Conservation (phyloP, 1,284 basidiomycete species). For the Peniophora sp. region DNA sequence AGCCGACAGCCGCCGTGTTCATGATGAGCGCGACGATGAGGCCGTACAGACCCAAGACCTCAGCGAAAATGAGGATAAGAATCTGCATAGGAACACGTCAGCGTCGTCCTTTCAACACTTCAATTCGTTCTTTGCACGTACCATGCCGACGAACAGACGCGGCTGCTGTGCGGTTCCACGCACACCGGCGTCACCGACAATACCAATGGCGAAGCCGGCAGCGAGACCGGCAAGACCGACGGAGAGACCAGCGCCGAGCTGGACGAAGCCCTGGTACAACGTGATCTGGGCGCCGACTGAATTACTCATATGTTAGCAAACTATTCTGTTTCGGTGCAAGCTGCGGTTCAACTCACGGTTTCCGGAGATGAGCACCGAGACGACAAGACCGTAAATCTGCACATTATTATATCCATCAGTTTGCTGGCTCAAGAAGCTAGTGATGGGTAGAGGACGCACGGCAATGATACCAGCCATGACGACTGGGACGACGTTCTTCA, state of each 20-base stretch:
- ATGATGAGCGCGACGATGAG: conserved; percentile 89
- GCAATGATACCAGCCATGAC: conserved; percentile 99
- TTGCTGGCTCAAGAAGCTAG: background rate
- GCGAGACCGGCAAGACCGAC: conserved; percentile 87
- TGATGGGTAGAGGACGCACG: conserved; percentile 36
- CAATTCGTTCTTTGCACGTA: conserved; percentile 20
- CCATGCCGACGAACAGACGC: conserved; percentile 87
- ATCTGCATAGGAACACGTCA: conserved; percentile 28
- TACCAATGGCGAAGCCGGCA: conserved; percentile 88
- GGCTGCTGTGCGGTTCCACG: conserved; percentile 89
- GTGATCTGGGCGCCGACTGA: conserved; percentile 47
- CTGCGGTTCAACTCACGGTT: conserved; percentile 49
- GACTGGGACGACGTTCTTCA: conserved; percentile 94
- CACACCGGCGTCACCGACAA: conserved; percentile 94
- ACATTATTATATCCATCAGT: background rate
- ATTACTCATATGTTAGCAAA: conserved; percentile 1
- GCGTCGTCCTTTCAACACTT: too few species aligned
- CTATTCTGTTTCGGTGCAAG: background rate
- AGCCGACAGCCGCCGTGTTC: conserved; percentile 52
- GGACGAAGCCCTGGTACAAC: conserved; percentile 80
- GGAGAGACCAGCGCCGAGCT: conserved; percentile 84
- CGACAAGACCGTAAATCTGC: conserved; percentile 84
- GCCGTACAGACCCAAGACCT: conserved; percentile 77
- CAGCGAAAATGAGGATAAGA: conserved; percentile 77
- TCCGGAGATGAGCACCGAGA: conserved; percentile 81